Evolutionary conservation across 2,329 filamentous ascomycete genomes (phyloP).

Genomic region (Cladorrhinum sp.): DNA sequence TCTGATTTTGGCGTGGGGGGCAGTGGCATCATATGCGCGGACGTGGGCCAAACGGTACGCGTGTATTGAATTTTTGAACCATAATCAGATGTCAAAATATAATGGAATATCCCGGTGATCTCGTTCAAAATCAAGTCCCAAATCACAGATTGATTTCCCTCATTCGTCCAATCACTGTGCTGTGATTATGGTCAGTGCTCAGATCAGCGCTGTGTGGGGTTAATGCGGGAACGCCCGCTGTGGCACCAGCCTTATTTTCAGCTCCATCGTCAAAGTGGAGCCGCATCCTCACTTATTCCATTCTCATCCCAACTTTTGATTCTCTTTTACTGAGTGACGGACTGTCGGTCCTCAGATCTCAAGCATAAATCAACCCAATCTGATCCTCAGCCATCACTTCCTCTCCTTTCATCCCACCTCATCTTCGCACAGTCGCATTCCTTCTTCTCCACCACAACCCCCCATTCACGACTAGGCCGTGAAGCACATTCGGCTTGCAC

Average conservation of each 20-base stretch:
- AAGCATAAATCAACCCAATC: no score
- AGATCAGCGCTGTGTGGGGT: not conserved
- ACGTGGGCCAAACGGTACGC: not conserved
- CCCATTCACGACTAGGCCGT: not conserved
- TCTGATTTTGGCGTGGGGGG: no score
- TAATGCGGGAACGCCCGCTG: constrained; percentile 2
- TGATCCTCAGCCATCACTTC: no score
- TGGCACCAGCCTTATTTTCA: not conserved
- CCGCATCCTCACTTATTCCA: not conserved
- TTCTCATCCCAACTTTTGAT: not conserved
- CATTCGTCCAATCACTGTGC: not conserved
- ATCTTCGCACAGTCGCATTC: no score
- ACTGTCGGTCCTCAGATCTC: not conserved
- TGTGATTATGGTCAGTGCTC: not conserved
- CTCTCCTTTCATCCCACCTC: not conserved
- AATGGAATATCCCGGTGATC: not conserved
- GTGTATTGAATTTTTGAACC: not conserved
- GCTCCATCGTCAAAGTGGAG: not conserved
- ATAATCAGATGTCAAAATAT: not conserved
- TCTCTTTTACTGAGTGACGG: not conserved
- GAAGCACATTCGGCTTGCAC: not conserved
- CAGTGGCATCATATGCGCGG: not conserved
- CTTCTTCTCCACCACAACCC: not conserved
- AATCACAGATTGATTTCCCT: not conserved
- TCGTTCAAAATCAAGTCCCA: not conserved